Conservation (phyloP, 371 early-diverging fungal genomes). For the Encephalitozoon hellem region DNA sequence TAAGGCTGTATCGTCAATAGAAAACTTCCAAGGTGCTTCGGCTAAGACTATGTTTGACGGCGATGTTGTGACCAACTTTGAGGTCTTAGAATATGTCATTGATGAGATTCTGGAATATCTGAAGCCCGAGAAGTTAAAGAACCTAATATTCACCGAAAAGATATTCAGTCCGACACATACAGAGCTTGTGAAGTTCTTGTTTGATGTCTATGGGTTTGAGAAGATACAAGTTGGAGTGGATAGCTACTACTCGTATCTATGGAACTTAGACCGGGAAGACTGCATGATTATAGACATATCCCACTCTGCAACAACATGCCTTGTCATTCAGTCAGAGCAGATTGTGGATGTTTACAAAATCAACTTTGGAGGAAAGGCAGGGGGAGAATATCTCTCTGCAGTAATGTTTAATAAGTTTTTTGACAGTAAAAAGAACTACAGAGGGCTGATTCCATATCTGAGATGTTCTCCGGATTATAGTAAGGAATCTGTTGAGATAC, state of each 20-base stretch:
- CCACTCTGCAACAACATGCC: conserved; percentile 10
- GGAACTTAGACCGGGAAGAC: conserved; percentile 27
- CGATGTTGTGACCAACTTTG: conserved; percentile 56
- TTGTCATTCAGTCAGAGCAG: background rate
- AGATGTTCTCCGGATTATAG: conserved; percentile 42
- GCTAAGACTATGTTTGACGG: conserved; percentile 58
- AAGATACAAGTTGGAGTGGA: conserved; percentile 57
- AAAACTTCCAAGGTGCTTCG: conserved; percentile 12
- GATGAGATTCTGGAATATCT: conserved; percentile 52
- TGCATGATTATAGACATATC: conserved; percentile 23
- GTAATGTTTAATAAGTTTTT: conserved; percentile 41
- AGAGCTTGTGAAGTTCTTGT: conserved; percentile 42
- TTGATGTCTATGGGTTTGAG: conserved; percentile 52
- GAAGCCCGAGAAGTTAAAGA: conserved; percentile 24
- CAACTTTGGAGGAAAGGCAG: conserved; percentile 53
- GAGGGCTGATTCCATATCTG: conserved; percentile 31
- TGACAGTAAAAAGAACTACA: conserved; percentile 38
- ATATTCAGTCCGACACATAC: conserved; percentile 49
- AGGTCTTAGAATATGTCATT: conserved; percentile 54
- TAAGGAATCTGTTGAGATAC: conserved; percentile 44
- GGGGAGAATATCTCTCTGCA: conserved; percentile 43
- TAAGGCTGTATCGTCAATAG: conserved; percentile 28
- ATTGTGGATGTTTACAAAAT: conserved; percentile 55
- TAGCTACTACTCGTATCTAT: conserved; percentile 52
- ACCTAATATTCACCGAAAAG: conserved; percentile 56